A percentile compares a stretch with the other conserved stretches of the same genome.
Evolutionary conservation across 1,284 basidiomycete genomes (phyloP).

Genomic region (Cutaneotrichosporon cutaneum): DNA sequence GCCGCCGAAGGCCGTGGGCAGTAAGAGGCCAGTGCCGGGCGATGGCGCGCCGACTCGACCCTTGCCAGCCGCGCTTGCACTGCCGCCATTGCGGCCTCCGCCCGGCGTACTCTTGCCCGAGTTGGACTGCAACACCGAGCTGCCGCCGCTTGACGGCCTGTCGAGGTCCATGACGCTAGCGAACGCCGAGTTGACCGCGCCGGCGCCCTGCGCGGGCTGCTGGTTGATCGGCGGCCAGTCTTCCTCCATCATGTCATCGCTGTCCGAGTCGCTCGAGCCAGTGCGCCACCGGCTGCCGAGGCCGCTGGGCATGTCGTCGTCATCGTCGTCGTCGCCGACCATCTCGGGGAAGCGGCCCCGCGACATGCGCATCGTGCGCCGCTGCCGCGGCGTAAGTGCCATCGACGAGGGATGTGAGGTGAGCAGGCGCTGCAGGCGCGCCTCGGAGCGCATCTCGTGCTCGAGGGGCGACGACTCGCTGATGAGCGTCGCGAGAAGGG

Average conservation of each 20-base stretch:
- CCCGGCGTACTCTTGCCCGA: slow-evolving; percentile 24
- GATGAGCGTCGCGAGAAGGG: slow-evolving; percentile 47
- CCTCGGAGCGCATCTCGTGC: slow-evolving; percentile 52
- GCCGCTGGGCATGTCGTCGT: slow-evolving; percentile 25
- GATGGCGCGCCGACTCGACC: slow-evolving; percentile 8
- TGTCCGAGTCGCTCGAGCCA: slow-evolving; percentile 36
- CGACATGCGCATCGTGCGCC: slow-evolving; percentile 29
- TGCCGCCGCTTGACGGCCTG: slow-evolving; percentile 27
- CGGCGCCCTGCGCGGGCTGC: slow-evolving; percentile 15
- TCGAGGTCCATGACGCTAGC: slow-evolving; percentile 52
- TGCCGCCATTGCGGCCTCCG: slow-evolving; percentile 5
- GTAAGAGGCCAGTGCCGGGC: slow-evolving; percentile 36
- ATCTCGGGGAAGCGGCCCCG: slow-evolving; percentile 50
- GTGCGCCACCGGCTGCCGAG: slow-evolving; percentile 18
- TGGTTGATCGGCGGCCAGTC: slow-evolving; percentile 14
- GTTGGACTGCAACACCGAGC: slow-evolving; percentile 11
- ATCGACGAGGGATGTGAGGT: slow-evolving; percentile 42
- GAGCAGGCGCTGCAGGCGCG: slow-evolving; percentile 42
- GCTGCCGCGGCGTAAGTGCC: slow-evolving; percentile 43
- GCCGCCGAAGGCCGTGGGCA: slow-evolving; percentile 44
- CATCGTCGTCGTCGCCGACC: slow-evolving; percentile 49
- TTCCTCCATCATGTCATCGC: slow-evolving; percentile 38
- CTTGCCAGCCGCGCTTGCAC: background rate
- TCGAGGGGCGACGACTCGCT: slow-evolving; percentile 45
- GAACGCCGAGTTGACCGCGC: slow-evolving; percentile 46